Evolutionary conservation across 306 rosid genomes (phyloP).

Genomic region (Malus domestica): DNA sequence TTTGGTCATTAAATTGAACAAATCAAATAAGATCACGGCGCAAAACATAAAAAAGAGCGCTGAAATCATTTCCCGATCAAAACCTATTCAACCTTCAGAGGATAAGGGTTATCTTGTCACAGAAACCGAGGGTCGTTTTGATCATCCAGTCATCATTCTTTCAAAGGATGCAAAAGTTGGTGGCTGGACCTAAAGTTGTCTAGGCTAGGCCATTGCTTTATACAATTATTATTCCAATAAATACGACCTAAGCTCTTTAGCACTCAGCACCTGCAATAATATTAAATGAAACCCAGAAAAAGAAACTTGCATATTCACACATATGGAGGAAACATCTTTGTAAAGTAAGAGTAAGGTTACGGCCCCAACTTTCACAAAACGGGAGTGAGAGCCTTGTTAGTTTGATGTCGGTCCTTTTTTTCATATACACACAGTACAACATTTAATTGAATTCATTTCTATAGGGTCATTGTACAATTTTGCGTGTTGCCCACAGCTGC

Average conservation of each 20-base stretch:
- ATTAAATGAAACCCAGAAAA: background rate
- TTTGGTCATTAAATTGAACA: too few species aligned
- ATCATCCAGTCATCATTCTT: slow-evolving; percentile 63
- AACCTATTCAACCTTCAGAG: background rate
- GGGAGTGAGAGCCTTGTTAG: rapidly evolving
- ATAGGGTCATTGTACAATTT: too few species aligned
- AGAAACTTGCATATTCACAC: background rate
- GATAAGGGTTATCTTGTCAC: slow-evolving; percentile 27
- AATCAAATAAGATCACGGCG: rapidly evolving
- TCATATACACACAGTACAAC: too few species aligned
- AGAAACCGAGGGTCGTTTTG: slow-evolving; percentile 32
- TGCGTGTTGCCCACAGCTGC: too few species aligned
- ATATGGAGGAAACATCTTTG: background rate
- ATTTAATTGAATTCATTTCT: too few species aligned
- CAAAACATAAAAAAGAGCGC: background rate
- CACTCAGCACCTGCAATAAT: background rate
- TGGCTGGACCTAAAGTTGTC: slow-evolving; percentile 42
- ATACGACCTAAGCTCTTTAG: slow-evolving; percentile 25
- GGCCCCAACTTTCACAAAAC: too few species aligned
- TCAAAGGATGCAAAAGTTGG: slow-evolving; percentile 47
- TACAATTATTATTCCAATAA: slow-evolving; percentile 39
- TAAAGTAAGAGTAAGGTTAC: too few species aligned
- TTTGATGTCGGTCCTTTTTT: too few species aligned
- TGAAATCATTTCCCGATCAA: too few species aligned
- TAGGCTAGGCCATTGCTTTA: slow-evolving; percentile 32